Evolutionary conservation across 305 asterid genomes (phyloP).

Genomic region (Fraxinus floribunda): DNA sequence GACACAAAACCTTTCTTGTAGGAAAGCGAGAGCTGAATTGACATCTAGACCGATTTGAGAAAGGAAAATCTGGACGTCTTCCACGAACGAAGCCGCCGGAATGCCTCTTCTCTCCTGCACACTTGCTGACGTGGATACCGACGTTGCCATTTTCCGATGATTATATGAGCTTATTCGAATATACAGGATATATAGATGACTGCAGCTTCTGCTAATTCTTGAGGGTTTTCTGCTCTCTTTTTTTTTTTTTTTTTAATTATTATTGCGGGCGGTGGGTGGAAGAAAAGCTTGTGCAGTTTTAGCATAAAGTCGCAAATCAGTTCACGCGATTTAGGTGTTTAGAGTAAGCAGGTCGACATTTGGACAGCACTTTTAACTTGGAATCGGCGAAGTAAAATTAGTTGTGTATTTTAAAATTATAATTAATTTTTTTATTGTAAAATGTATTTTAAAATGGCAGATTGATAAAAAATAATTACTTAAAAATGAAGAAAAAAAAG

Average conservation of each 20-base stretch:
- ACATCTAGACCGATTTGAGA: slow-evolving; percentile 68
- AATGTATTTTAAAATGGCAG: too few species aligned
- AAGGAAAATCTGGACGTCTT: slow-evolving; percentile 82
- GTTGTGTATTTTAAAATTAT: too few species aligned
- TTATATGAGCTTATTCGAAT: slow-evolving; percentile 11
- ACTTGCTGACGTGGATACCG: slow-evolving; percentile 39
- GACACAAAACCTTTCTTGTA: slow-evolving; percentile 72
- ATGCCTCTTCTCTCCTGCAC: slow-evolving; percentile 76
- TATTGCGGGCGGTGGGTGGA: neutral
- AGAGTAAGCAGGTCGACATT: neutral
- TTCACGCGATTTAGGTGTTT: neutral
- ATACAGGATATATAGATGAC: neutral
- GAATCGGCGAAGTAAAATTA: too few species aligned
- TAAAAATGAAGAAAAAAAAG: too few species aligned
- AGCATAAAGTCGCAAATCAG: neutral
- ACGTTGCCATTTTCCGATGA: slow-evolving; percentile 35
- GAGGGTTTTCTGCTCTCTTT: slow-evolving; percentile 11
- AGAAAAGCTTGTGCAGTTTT: neutral
- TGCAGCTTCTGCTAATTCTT: neutral
- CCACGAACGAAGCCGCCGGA: slow-evolving; percentile 87
- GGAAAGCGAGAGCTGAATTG: slow-evolving; percentile 80
- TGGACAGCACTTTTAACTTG: neutral
- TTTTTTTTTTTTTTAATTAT: too few species aligned
- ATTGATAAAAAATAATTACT: too few species aligned
- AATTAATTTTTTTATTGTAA: too few species aligned